Conservation (phyloP, 2,329 filamentous ascomycete species). For the Periconia sp. region DNA sequence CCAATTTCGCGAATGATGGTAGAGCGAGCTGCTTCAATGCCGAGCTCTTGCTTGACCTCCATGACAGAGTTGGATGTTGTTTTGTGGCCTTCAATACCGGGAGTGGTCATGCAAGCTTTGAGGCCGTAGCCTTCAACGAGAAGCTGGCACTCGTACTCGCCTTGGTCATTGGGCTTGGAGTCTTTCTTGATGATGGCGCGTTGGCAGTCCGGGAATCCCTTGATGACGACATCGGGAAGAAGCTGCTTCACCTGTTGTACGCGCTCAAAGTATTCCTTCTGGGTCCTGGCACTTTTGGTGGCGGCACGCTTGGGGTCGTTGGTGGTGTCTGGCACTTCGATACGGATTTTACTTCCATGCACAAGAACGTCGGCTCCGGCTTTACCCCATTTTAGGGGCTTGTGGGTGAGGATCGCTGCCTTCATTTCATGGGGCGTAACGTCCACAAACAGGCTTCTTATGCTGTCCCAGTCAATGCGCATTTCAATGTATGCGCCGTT, state of each 20-base stretch:
- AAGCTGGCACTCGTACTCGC: constrained; percentile 58
- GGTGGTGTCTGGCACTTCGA: constrained; percentile 63
- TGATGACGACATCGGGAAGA: constrained; percentile 81
- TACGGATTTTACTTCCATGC: constrained; percentile 61
- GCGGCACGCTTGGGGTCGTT: constrained; percentile 28
- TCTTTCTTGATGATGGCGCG: constrained; percentile 88
- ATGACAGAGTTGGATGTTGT: constrained; percentile 84
- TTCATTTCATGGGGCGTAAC: constrained; percentile 74
- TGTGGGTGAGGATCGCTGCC: constrained; percentile 74
- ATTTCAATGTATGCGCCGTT: constrained; percentile 76
- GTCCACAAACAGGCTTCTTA: constrained; percentile 80
- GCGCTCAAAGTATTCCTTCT: constrained; percentile 70
- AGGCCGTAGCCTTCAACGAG: constrained; percentile 93
- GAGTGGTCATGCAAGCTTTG: constrained; percentile 85
- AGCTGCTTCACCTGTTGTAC: constrained; percentile 83
- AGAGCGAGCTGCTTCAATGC: constrained; percentile 88
- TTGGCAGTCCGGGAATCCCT: constrained; percentile 81
- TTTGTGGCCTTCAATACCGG: constrained; percentile 78
- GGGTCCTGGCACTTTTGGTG: constrained; percentile 37
- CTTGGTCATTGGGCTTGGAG: constrained; percentile 67
- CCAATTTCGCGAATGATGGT: constrained; percentile 90
- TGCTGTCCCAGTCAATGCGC: constrained; percentile 75
- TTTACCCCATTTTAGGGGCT: constrained; percentile 75
- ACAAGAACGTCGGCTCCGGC: constrained; percentile 59
- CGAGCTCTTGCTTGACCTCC: constrained; percentile 83